Conservation (phyloP, 2,329 filamentous ascomycete genomes). For the Cordyceps javanica region DNA sequence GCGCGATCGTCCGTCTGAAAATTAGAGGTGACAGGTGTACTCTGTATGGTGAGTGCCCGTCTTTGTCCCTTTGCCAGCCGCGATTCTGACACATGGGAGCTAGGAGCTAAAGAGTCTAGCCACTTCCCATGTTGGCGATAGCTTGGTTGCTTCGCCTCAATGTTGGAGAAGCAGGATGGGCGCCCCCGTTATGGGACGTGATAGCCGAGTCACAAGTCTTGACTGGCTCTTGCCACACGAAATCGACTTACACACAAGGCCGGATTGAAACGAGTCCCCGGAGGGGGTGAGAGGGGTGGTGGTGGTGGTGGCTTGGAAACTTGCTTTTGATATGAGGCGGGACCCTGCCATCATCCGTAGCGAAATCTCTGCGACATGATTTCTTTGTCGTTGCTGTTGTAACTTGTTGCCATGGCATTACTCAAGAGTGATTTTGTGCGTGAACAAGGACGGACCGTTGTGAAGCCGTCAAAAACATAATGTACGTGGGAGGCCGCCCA, state of each 20-base stretch:
- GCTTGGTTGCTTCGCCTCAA: conserved; percentile 2
- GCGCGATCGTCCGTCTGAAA: neutral
- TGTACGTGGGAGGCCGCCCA: neutral
- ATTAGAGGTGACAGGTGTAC: neutral
- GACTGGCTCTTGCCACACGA: neutral
- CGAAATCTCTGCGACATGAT: too few species aligned
- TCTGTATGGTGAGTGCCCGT: neutral
- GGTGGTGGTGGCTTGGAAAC: too few species aligned
- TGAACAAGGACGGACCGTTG: neutral
- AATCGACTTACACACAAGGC: neutral
- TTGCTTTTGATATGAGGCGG: too few species aligned
- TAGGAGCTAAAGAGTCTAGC: neutral
- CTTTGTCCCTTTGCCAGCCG: neutral
- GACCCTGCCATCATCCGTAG: too few species aligned
- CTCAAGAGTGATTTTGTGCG: neutral
- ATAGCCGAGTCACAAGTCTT: neutral
- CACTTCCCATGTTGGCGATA: neutral
- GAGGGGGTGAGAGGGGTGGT: neutral
- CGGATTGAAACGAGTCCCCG: neutral
- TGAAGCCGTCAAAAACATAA: neutral
- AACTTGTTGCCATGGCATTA: too few species aligned
- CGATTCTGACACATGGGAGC: neutral
- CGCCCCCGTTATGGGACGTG: neutral
- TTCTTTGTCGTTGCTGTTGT: too few species aligned
- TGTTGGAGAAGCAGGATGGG: neutral